These are phyloP conservation scores for Metschnikowia peoriensis DNA, from an alignment of 805 yeast genomes.

Conservation along the genomic window DNA sequence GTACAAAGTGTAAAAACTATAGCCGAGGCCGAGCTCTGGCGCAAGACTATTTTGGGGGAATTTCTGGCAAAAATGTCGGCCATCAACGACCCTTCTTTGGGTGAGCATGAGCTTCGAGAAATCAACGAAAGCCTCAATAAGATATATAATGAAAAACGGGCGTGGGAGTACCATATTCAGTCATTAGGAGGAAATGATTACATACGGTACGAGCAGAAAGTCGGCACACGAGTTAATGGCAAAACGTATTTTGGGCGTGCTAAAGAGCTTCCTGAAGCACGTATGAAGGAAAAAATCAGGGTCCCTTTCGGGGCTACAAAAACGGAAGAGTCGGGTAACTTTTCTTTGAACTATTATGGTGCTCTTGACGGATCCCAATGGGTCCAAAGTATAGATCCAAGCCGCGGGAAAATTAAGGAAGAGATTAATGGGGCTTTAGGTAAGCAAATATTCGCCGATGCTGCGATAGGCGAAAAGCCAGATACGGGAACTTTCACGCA, in stretches of 20 bases:
- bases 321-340: conserved; percentile 11
- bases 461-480: neutral
- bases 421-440: conserved; percentile 17
- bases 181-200: conserved; percentile 76
- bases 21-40: conserved; percentile 70
- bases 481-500: conserved; percentile 21
- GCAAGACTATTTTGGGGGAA: conserved; percentile 60
- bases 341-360: conserved; percentile 42
- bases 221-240: conserved; percentile 43
- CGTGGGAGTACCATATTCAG: conserved; percentile 77
- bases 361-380: conserved; percentile 27
- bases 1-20: conserved; percentile 52
- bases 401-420: conserved; percentile 8
- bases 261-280: conserved; percentile 71
- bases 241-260: conserved; percentile 84
- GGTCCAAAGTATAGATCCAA: conserved; percentile 1
- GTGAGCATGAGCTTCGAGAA: conserved; percentile 66
- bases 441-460: conserved; percentile 1
- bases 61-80: conserved; percentile 57
- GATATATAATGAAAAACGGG: conserved; percentile 60
- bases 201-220: conserved; percentile 28
- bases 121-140: conserved; percentile 72
- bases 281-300: conserved; percentile 7
- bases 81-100: conserved; percentile 56
- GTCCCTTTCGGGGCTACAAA: conserved; percentile 11